Evolutionary conservation across 345 rosid species (phyloP).

Genomic region (Citrus reticulata): DNA sequence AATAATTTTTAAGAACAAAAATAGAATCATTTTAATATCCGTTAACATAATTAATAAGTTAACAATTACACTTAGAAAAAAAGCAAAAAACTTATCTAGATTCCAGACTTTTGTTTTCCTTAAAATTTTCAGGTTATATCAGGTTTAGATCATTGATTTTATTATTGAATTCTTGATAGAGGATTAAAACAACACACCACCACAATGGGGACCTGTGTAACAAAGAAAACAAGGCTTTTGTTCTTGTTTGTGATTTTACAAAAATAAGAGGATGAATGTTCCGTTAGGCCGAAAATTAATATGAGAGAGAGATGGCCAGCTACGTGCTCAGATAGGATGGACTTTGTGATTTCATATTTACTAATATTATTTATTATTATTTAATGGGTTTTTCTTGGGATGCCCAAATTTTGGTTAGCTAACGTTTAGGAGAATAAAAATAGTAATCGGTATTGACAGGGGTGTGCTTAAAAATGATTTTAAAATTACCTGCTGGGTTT

Average conservation of each 20-base stretch:
- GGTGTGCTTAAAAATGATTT: background rate
- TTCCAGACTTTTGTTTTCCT: too few species aligned
- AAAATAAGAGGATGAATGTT: background rate
- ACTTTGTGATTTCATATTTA: background rate
- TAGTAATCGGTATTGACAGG: slow-evolving; percentile 5
- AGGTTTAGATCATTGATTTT: background rate
- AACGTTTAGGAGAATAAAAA: slow-evolving; percentile 6
- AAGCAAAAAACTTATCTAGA: too few species aligned
- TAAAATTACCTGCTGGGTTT: slow-evolving; percentile 1
- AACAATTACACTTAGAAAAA: too few species aligned
- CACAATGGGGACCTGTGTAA: background rate
- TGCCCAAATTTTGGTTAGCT: slow-evolving; percentile 8
- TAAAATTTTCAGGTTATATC: background rate
- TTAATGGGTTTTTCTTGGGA: slow-evolving; percentile 23
- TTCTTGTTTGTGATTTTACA: background rate
- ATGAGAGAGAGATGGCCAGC: slow-evolving; percentile 23
- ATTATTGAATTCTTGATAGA: background rate
- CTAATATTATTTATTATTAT: background rate
- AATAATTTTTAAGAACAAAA: too few species aligned
- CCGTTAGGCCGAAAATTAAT: slow-evolving; percentile 8
- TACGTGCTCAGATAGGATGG: background rate
- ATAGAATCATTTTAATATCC: too few species aligned
- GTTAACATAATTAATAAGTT: too few species aligned
- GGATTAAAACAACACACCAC: too few species aligned
- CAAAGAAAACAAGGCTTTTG: too few species aligned